These are phyloP conservation scores for Camellia japonica DNA, from an alignment of 148 eudicot species.

Conservation along the genomic window DNA sequence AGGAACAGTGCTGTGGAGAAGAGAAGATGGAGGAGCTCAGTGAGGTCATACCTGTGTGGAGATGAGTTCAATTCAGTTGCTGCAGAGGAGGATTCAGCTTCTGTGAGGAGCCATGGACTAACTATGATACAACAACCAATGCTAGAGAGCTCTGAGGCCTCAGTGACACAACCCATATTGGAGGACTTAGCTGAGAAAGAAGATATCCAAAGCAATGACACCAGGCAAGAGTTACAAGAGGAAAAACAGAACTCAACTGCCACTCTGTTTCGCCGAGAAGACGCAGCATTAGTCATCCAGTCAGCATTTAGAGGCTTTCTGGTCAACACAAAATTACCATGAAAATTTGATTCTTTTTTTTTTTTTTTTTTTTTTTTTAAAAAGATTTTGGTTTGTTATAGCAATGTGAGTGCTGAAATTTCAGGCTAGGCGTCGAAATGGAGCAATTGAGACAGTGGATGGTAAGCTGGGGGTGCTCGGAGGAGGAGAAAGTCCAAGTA, in stretches of 20 bases:
- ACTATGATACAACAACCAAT: conserved; percentile 5
- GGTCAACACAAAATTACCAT: conserved; percentile 16
- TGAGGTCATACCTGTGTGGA: conserved; percentile 73
- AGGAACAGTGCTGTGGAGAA: conserved; percentile 34
- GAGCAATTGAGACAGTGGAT: conserved; percentile 16
- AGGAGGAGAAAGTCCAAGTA: conserved; percentile 37
- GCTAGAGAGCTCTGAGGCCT: conserved; percentile 43
- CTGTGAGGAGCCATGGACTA: conserved; percentile 25
- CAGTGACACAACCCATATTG: neutral
- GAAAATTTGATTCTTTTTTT: conserved; percentile 10
- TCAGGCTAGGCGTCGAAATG: conserved; percentile 41
- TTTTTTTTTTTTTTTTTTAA: neutral
- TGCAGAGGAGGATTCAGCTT: conserved; percentile 67
- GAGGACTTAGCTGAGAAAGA: neutral
- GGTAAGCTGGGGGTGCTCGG: conserved; percentile 17
- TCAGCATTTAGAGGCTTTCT: conserved; percentile 2
- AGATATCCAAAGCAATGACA: conserved; percentile 29
- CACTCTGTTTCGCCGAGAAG: neutral
- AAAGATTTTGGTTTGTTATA: neutral
- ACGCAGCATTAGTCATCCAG: conserved; percentile 5
- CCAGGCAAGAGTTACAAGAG: neutral
- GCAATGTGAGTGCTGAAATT: conserved; percentile 3
- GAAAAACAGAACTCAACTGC: neutral
- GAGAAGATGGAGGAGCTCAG: conserved; percentile 43
- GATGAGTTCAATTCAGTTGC: conserved; percentile 58